phyloP scores from a whole-genome alignment of 2,329 filamentous ascomycete genomes.

The Magnaporthiopsis rhizophila region DNA sequence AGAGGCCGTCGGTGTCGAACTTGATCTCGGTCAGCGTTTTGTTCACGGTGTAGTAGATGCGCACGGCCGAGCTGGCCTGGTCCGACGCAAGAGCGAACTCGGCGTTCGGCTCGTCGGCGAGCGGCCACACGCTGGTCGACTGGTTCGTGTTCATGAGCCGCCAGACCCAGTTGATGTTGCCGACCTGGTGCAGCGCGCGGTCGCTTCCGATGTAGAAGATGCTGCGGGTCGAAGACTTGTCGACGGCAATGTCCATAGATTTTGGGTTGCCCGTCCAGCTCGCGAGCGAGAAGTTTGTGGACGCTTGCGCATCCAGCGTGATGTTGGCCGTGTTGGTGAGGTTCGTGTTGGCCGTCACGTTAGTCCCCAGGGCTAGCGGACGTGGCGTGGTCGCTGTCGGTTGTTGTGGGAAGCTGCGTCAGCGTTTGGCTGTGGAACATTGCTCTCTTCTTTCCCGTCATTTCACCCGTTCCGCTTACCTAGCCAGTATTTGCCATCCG shows the following conservation, averaged over 20 bases:
- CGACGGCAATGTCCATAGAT: conserved; percentile 21
- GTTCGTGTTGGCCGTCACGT: conserved; percentile 19
- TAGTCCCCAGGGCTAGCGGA: conserved; percentile 16
- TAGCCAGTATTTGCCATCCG: conserved; percentile 23
- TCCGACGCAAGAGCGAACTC: conserved; percentile 23
- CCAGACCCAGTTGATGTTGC: conserved; percentile 23
- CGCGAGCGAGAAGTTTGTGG: conserved; percentile 21
- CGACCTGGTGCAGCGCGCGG: conserved; percentile 22
- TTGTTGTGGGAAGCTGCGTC: conserved; percentile 11
- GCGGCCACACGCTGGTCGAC: conserved; percentile 20
- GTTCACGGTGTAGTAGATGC: conserved; percentile 27
- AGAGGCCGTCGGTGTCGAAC: conserved; percentile 20
- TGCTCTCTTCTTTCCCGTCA: too few species aligned
- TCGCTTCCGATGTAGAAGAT: conserved; percentile 31
- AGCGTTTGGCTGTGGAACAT: neutral
- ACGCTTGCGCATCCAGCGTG: conserved; percentile 12
- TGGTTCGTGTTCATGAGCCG: conserved; percentile 15
- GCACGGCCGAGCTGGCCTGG: conserved; percentile 15
- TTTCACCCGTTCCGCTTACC: conserved; percentile 17
- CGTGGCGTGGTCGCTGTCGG: conserved; percentile 25
- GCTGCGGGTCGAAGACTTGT: conserved; percentile 20
- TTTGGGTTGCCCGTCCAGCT: conserved; percentile 22
- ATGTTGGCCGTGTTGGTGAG: conserved; percentile 10
- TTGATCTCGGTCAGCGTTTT: conserved; percentile 23
- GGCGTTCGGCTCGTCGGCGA: conserved; percentile 22